phyloP scores from a whole-genome alignment of 2,329 filamentous ascomycete genomes.

The Beauveria caledonica region DNA sequence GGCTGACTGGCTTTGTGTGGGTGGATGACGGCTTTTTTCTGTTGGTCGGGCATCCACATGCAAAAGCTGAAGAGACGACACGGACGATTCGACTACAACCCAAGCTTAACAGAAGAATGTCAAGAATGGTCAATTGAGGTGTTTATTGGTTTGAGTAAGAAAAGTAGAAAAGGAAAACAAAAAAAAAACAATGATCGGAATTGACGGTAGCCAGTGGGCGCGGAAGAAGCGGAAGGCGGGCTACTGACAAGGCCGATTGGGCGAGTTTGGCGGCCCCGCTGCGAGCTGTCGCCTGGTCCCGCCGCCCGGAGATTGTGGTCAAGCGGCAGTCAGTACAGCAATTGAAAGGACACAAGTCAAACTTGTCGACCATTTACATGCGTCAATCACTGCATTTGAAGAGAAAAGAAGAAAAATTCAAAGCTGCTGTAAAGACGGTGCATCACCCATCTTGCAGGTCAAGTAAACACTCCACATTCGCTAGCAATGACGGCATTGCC shows the following conservation, averaged over 20 bases:
- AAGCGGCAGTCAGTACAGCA: too few relatives aligned
- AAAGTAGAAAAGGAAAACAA: background rate
- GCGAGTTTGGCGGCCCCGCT: background rate
- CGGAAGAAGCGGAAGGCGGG: constrained; percentile 1
- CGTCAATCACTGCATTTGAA: too few relatives aligned
- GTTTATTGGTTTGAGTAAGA: background rate
- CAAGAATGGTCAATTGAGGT: background rate
- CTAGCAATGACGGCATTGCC: background rate
- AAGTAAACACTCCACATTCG: too few relatives aligned
- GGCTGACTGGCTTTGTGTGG: background rate
- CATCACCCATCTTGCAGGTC: too few relatives aligned
- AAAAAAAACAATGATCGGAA: background rate
- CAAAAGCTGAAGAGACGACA: background rate
- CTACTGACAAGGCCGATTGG: background rate
- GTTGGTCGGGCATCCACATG: background rate
- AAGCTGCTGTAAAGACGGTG: too few relatives aligned
- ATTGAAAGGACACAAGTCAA: too few relatives aligned
- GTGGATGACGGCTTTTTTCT: background rate
- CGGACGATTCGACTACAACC: too few relatives aligned
- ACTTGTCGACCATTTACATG: too few relatives aligned
- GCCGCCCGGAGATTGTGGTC: too few relatives aligned
- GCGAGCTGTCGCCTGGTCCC: background rate
- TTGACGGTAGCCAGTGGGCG: background rate
- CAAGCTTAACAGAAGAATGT: too few relatives aligned
- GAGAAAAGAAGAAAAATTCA: too few relatives aligned